Percentiles rank a stretch among this genome's conserved stretches.
Evolutionary conservation across 495 filamentous ascomycete genomes (phyloP).

Genomic region (Choiromyces venosus): DNA sequence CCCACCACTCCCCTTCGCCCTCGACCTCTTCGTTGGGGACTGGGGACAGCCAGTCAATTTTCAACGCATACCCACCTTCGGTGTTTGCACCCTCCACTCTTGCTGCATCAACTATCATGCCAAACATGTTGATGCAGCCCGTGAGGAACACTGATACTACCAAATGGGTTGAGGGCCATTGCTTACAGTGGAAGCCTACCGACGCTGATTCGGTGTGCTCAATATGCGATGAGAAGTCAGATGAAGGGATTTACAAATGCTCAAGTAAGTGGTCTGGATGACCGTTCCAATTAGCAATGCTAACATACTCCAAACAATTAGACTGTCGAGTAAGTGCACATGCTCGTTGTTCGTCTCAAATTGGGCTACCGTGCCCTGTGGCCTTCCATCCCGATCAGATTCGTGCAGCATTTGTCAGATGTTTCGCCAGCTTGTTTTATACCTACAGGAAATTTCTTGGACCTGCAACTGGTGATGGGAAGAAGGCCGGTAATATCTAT

Average conservation of each 20-base stretch:
- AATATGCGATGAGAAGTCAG: constrained; percentile 81
- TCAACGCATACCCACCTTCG: constrained; percentile 81
- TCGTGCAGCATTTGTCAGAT: constrained; percentile 86
- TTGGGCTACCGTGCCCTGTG: constrained; percentile 79
- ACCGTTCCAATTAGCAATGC: not conserved
- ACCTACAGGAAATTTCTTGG: constrained; percentile 84
- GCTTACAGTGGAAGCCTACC: constrained; percentile 64
- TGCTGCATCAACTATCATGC: constrained; percentile 97
- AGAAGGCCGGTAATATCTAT: constrained; percentile 79
- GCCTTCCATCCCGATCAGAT: constrained; percentile 90
- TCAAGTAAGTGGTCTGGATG: constrained; percentile 40
- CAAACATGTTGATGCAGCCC: constrained; percentile 76
- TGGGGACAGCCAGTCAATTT: constrained; percentile 65
- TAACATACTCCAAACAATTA: constrained; percentile 23
- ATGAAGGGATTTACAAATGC: constrained; percentile 86
- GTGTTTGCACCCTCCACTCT: constrained; percentile 94
- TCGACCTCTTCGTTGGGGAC: constrained; percentile 70
- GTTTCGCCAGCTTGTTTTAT: constrained; percentile 89
- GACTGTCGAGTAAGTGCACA: constrained; percentile 74
- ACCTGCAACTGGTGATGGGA: constrained; percentile 72
- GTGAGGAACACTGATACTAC: constrained; percentile 79
- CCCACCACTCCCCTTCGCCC: constrained; percentile 70
- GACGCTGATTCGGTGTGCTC: constrained; percentile 69
- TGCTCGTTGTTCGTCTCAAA: constrained; percentile 69
- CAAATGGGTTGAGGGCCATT: constrained; percentile 92